Evolutionary conservation across 1,139 yeast genomes (phyloP).

Genomic region (Saccharomyces pastorianus): DNA sequence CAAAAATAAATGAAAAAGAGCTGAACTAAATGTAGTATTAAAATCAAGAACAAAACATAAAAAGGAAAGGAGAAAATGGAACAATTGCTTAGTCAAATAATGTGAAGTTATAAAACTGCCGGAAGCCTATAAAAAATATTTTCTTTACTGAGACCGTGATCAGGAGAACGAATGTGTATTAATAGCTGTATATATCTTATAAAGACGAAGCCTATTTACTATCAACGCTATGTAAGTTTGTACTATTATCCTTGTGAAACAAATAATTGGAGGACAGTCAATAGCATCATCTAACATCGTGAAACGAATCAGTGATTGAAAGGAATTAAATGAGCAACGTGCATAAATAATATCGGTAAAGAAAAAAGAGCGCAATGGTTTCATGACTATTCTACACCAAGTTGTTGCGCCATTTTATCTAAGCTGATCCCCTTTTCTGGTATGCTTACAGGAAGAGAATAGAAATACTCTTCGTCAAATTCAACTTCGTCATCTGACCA

Average conservation of each 20-base stretch:
- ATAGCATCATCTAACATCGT: not conserved
- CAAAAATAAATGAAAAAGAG: not conserved
- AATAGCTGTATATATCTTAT: too few species aligned
- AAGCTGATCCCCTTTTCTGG: constrained; percentile 2
- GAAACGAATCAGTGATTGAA: not conserved
- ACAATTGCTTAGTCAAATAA: not conserved
- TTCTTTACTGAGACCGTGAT: too few species aligned
- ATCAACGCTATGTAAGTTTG: not conserved
- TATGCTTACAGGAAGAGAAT: constrained; percentile 3
- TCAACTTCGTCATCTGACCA: constrained; percentile 5
- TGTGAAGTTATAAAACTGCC: too few species aligned
- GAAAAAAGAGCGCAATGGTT: not conserved
- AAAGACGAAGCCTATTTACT: not conserved
- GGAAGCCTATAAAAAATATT: too few species aligned
- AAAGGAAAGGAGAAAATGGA: not conserved
- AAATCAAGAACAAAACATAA: not conserved
- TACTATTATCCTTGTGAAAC: not conserved
- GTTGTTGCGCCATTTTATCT: constrained; percentile 2
- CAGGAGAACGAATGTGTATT: not conserved
- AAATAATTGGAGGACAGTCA: not conserved
- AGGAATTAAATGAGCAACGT: not conserved
- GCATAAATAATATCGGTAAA: not conserved
- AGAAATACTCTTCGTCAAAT: constrained; percentile 3
- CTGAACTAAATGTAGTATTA: not conserved
- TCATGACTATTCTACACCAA: not conserved